phyloP scores from a whole-genome alignment of 345 rosid genomes.

The Euphorbia pulcherrima region DNA sequence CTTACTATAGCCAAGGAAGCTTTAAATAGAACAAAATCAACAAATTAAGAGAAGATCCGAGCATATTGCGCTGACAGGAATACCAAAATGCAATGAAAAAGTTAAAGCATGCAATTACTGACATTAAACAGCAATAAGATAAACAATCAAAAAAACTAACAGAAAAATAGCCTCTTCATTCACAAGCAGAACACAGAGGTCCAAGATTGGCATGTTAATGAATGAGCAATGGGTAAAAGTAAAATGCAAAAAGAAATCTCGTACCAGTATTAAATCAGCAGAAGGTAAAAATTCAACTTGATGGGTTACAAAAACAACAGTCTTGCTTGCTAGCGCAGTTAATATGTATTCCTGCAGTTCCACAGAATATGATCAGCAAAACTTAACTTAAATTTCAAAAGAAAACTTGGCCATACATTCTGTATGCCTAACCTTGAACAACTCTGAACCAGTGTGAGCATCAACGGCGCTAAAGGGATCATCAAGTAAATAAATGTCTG shows the following conservation, averaged over 20 bases:
- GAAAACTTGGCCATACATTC: constrained; percentile 8
- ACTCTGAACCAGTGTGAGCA: constrained; percentile 95
- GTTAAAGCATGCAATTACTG: not conserved
- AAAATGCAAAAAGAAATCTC: constrained; percentile 27
- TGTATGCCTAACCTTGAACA: constrained; percentile 68
- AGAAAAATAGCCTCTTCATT: not conserved
- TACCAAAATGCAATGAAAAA: constrained; percentile 1
- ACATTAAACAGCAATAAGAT: not conserved
- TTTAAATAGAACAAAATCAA: not conserved
- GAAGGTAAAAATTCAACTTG: constrained; percentile 97
- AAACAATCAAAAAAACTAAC: not conserved
- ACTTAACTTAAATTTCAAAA: constrained; percentile 10
- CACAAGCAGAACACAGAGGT: constrained; percentile 1
- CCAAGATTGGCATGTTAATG: not conserved
- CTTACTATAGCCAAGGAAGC: not conserved
- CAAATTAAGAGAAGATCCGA: not conserved
- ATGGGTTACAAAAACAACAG: constrained; percentile 94
- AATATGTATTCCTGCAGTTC: constrained; percentile 84
- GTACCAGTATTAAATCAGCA: constrained; percentile 92
- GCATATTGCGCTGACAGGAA: not conserved
- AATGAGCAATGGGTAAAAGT: constrained; percentile 17
- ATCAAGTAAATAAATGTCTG: constrained; percentile 92
- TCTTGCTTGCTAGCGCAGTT: constrained; percentile 75
- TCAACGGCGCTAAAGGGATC: constrained; percentile 99
- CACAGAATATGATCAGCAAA: constrained; percentile 29